Evolutionary conservation across 306 rosid species (phyloP).

Genomic region (Spatholobus suberectus): DNA sequence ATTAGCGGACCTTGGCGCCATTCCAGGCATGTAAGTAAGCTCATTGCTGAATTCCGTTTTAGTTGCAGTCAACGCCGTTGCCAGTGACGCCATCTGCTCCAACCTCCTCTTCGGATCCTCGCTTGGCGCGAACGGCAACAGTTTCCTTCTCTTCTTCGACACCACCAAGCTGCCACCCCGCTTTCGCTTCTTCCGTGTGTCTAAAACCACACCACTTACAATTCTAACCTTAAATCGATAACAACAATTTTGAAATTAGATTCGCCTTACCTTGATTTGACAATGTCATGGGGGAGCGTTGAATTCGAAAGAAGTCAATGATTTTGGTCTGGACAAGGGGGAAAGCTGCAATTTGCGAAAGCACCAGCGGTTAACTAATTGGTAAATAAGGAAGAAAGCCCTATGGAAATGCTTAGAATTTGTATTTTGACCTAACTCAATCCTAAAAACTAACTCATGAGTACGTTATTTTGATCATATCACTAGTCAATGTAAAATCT

Average conservation of each 20-base stretch:
- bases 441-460: too few relatives aligned
- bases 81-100: conserved; percentile 91
- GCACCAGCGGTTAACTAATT: too few relatives aligned
- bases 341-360: conserved; percentile 62
- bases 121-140: conserved; percentile 64
- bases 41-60: conserved; percentile 70
- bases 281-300: conserved; percentile 36
- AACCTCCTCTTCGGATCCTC: conserved; percentile 70
- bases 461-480: too few relatives aligned
- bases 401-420: too few relatives aligned
- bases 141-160: conserved; percentile 71
- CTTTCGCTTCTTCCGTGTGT: conserved; percentile 65
- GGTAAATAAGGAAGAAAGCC: neutral
- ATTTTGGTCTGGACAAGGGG: conserved; percentile 92
- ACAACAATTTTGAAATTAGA: neutral
- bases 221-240: too few relatives aligned
- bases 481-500: too few relatives aligned
- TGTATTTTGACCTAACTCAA: too few relatives aligned
- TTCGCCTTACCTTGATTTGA: conserved; percentile 54
- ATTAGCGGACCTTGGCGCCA: conserved; percentile 87
- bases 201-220: conserved; percentile 42
- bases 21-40: conserved; percentile 71
- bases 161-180: conserved; percentile 59
- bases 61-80: conserved; percentile 85
- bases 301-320: conserved; percentile 79